These are phyloP conservation scores for Oryza meyeriana DNA, from an alignment of 176 grass and related monocot genomes.

Conservation along the genomic window DNA sequence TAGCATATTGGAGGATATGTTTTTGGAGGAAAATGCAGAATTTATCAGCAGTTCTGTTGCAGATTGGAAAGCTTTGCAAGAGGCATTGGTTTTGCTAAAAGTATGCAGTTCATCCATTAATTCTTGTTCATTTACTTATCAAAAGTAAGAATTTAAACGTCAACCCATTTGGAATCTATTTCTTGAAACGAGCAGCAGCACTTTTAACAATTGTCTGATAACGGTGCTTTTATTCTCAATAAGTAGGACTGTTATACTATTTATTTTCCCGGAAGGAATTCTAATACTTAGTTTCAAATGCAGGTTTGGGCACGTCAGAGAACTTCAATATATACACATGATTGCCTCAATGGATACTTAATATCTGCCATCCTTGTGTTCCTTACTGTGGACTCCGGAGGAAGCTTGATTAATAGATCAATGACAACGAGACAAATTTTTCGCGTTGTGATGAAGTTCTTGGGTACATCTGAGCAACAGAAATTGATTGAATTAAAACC, in stretches of 20 bases:
- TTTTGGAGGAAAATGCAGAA: slow-evolving; percentile 86
- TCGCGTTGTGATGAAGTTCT: slow-evolving; percentile 63
- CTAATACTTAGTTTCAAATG: slow-evolving; percentile 39
- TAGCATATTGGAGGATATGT: slow-evolving; percentile 95
- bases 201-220: background rate
- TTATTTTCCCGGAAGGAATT: background rate
- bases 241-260: background rate
- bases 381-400: slow-evolving; percentile 57
- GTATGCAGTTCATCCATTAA: slow-evolving; percentile 41
- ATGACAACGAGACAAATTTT: slow-evolving; percentile 77
- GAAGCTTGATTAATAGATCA: slow-evolving; percentile 66
- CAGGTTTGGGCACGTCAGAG: slow-evolving; percentile 95
- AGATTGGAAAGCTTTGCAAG: slow-evolving; percentile 63
- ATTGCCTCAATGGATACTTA: slow-evolving; percentile 94
- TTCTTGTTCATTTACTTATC: background rate
- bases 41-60: slow-evolving; percentile 55
- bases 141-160: background rate
- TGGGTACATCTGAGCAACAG: slow-evolving; percentile 49
- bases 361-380: slow-evolving; percentile 66
- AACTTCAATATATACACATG: slow-evolving; percentile 69
- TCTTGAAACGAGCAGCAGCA: background rate
- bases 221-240: slow-evolving; percentile 3
- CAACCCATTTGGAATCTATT: background rate
- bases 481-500: slow-evolving; percentile 9
- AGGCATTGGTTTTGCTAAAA: slow-evolving; percentile 87